phyloP scores from a whole-genome alignment of 768 basidiomycete species.

The Tricholoma hemisulphureum region DNA sequence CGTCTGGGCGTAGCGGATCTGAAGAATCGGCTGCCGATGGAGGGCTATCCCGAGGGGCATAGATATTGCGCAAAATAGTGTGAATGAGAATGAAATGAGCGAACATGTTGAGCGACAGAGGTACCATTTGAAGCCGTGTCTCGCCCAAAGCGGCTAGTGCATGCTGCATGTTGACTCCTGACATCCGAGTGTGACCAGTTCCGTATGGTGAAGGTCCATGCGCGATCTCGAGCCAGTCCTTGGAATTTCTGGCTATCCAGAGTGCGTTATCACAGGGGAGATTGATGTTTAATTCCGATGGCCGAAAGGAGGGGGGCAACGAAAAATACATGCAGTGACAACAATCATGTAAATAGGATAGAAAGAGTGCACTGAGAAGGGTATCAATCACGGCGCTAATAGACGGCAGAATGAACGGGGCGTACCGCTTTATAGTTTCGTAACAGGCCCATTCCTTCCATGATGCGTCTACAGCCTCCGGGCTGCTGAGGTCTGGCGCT shows the following conservation, averaged over 20 bases:
- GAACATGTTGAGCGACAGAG: slow-evolving; percentile 38
- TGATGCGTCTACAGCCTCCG: slow-evolving; percentile 34
- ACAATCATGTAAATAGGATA: slow-evolving; percentile 59
- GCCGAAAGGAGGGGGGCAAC: slow-evolving; percentile 43
- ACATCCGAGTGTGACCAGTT: slow-evolving; percentile 30
- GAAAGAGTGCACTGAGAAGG: slow-evolving; percentile 38
- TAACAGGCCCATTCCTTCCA: slow-evolving; percentile 60
- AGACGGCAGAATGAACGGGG: slow-evolving; percentile 1
- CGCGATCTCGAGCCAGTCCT: slow-evolving; percentile 48
- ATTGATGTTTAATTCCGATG: slow-evolving; percentile 47
- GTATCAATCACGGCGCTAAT: slow-evolving; percentile 8
- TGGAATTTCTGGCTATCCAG: slow-evolving; percentile 47
- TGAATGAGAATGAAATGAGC: slow-evolving; percentile 47
- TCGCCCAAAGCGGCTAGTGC: slow-evolving; percentile 36
- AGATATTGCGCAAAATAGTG: slow-evolving; percentile 43
- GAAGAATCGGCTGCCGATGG: slow-evolving; percentile 9
- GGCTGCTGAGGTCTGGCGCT: slow-evolving; percentile 37
- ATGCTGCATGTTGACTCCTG: slow-evolving; percentile 38
- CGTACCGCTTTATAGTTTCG: slow-evolving; percentile 58
- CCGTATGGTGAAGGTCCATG: slow-evolving; percentile 43
- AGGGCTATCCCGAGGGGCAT: slow-evolving; percentile 19
- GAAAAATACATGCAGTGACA: slow-evolving; percentile 55
- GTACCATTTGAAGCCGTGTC: slow-evolving; percentile 25
- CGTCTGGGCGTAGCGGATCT: neutral
- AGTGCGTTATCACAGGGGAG: slow-evolving; percentile 58